A percentile compares a stretch with the other conserved stretches of the same genome.
These are phyloP conservation scores for Sideroxylon spinosum DNA, from an alignment of 179 eudicot genomes.

Conservation along the genomic window DNA sequence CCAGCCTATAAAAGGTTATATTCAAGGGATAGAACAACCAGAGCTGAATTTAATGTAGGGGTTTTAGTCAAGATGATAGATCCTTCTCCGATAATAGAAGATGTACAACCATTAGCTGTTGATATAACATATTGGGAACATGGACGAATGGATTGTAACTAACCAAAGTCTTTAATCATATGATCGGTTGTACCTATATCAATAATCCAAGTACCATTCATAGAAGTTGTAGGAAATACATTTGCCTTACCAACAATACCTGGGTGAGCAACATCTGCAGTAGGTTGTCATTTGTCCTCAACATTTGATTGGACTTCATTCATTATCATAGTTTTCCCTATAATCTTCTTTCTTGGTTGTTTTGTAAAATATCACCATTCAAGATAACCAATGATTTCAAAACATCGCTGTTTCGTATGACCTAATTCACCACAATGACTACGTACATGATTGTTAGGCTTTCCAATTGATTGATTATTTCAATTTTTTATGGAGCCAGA, in stretches of 20 bases:
- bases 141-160: neutral
- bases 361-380: slow-evolving; percentile 19
- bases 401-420: slow-evolving; percentile 15
- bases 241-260: neutral
- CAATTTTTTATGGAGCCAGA: neutral
- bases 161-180: slow-evolving; percentile 13
- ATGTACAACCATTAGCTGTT: slow-evolving; percentile 19
- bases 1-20: slow-evolving; percentile 16
- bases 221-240: slow-evolving; percentile 4
- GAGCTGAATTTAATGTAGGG: slow-evolving; percentile 4
- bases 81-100: slow-evolving; percentile 19
- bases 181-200: slow-evolving; percentile 21
- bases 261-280: slow-evolving; percentile 4
- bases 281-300: neutral
- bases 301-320: too few species aligned
- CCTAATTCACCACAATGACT: slow-evolving; percentile 16
- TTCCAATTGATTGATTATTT: neutral
- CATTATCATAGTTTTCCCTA: neutral
- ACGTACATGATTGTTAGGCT: neutral
- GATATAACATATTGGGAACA: slow-evolving; percentile 11
- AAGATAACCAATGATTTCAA: slow-evolving; percentile 20
- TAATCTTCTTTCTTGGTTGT: slow-evolving; percentile 1
- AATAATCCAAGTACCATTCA: slow-evolving; percentile 23
- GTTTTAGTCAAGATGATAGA: neutral
- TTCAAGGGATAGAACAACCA: slow-evolving; percentile 21